A percentile compares a stretch with the other conserved stretches of the same genome.
phyloP scores from a whole-genome alignment of 2,329 filamentous ascomycete genomes.

The Cytospora chrysosperma region DNA sequence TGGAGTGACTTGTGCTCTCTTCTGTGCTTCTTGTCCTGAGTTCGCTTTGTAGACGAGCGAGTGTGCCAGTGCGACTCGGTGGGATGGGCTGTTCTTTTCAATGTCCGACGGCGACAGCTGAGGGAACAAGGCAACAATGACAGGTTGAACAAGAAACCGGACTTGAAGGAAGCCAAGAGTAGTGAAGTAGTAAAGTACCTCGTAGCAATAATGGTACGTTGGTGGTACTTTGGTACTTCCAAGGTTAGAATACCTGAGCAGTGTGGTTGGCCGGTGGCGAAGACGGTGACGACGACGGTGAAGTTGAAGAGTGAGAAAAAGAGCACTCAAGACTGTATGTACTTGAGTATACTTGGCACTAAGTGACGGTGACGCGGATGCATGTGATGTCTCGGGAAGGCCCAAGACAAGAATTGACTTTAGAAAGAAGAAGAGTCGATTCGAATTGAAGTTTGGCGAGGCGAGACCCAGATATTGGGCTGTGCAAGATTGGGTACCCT shows the following conservation, averaged over 20 bases:
- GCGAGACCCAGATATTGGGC: background rate
- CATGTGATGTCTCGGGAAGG: constrained; percentile 21
- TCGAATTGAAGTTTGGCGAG: too few relatives aligned
- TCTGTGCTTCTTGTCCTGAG: background rate
- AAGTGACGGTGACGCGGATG: background rate
- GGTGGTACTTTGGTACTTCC: background rate
- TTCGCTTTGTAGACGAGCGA: background rate
- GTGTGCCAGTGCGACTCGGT: constrained; percentile 1
- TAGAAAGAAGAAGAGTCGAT: background rate
- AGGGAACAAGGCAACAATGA: background rate
- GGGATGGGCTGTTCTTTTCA: constrained; percentile 18
- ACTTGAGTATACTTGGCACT: too few relatives aligned
- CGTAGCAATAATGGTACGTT: constrained; percentile 4
- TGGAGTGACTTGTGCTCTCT: constrained; percentile 1
- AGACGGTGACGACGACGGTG: background rate
- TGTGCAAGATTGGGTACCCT: background rate
- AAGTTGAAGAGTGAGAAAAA: background rate
- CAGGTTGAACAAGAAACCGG: background rate
- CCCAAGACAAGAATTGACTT: constrained; percentile 16
- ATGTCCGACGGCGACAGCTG: constrained; percentile 16
- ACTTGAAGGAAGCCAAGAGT: background rate
- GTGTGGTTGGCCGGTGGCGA: background rate
- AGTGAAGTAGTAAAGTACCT: too few relatives aligned
- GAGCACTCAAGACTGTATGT: too few relatives aligned
- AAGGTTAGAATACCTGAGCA: background rate